These are phyloP conservation scores for Chlamydomonas sphaeroides DNA, from an alignment of 139 green algal genomes.

Conservation along the genomic window DNA sequence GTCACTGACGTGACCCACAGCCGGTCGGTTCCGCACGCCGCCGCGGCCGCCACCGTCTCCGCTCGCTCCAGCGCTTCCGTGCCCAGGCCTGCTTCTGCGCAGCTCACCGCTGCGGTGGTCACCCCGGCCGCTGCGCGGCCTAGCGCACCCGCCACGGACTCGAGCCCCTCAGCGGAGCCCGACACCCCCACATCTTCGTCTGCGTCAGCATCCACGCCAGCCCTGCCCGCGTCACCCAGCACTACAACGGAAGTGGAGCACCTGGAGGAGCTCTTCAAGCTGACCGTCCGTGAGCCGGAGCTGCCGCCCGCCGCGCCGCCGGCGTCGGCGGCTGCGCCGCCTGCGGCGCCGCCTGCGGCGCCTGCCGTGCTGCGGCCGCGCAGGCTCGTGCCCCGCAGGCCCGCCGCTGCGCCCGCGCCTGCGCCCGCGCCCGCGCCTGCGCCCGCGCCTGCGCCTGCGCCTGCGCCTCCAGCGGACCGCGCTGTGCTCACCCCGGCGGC, in stretches of 20 bases:
- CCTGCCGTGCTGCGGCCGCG: constrained; percentile 2
- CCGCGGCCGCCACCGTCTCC: too few relatives aligned
- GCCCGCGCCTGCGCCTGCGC: background rate
- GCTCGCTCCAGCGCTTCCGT: background rate
- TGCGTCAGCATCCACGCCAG: too few relatives aligned
- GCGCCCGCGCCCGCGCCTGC: background rate
- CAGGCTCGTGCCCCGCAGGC: background rate
- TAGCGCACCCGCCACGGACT: too few relatives aligned
- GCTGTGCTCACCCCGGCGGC: too few relatives aligned
- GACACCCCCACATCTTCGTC: too few relatives aligned
- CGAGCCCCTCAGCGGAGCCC: background rate
- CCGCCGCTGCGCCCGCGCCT: background rate
- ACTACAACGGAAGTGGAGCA: constrained; percentile 35
- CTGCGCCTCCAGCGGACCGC: background rate
- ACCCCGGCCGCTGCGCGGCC: too few relatives aligned
- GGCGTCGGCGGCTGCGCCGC: background rate
- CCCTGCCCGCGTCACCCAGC: too few relatives aligned
- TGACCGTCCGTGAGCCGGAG: constrained; percentile 1
- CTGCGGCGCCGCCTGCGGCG: background rate
- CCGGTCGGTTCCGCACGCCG: too few relatives aligned
- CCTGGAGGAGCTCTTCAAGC: constrained; percentile 36
- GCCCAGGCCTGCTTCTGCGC: too few relatives aligned
- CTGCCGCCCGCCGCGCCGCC: background rate
- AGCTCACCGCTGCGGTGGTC: too few relatives aligned
- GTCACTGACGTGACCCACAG: background rate